Conservation (phyloP, 306 rosid genomes). For the Prunus mongolica region DNA sequence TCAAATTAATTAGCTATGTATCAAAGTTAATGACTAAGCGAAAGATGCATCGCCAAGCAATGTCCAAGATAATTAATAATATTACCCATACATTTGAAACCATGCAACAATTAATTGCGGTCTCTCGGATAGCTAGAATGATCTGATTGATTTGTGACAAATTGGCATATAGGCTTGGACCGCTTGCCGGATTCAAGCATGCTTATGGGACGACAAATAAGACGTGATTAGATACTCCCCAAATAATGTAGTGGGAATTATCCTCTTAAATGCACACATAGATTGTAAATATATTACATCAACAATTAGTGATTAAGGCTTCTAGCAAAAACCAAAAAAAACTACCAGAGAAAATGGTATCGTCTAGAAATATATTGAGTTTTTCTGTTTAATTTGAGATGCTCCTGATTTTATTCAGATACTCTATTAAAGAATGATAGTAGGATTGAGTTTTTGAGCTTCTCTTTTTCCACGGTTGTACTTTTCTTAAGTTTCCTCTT, state of each 20-base stretch:
- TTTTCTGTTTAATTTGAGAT: no score
- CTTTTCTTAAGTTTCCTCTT: no score
- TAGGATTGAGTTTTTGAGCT: no score
- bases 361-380: no score
- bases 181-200: constrained; percentile 30
- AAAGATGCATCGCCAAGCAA: constrained; percentile 6
- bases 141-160: constrained; percentile 58
- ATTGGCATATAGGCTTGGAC: constrained; percentile 2
- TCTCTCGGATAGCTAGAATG: constrained; percentile 48
- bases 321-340: no score
- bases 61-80: constrained; percentile 6
- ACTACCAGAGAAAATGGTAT: accelerated
- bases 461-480: no score
- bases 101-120: constrained; percentile 31
- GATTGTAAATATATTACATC: no score
- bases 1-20: neutral
- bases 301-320: neutral
- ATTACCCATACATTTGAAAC: constrained; percentile 29
- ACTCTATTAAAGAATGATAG: no score
- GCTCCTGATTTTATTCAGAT: no score
- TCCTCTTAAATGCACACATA: no score
- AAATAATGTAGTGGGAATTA: neutral
- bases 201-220: constrained; percentile 30
- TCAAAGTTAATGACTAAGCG: neutral
- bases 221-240: constrained; percentile 44